Evolutionary conservation across 352 stramenopile genomes (phyloP).

Genomic region (Globisporangium heterothallicum): DNA sequence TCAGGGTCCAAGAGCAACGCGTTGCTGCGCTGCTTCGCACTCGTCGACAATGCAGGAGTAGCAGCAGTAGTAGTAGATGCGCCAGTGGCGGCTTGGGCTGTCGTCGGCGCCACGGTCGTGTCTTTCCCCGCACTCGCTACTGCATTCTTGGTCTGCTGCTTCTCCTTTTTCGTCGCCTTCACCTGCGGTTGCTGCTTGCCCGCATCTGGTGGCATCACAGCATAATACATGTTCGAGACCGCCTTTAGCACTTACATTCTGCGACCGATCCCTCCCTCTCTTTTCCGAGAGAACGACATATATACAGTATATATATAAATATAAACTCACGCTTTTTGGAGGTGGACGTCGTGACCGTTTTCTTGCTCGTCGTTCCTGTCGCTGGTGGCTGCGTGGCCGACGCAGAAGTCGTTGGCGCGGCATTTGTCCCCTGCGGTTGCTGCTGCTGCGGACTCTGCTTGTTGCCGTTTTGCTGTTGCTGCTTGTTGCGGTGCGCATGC

Average conservation of each 20-base stretch:
- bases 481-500: not conserved
- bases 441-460: constrained; percentile 5
- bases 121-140: not conserved
- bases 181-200: constrained; percentile 25
- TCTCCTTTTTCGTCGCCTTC: constrained; percentile 31
- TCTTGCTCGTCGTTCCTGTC: constrained; percentile 8
- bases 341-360: not conserved
- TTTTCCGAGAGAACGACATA: too few species aligned
- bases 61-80: constrained; percentile 3
- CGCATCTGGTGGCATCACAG: constrained; percentile 2
- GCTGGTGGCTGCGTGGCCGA: not conserved
- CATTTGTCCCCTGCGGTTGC: constrained; percentile 7
- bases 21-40: constrained; percentile 9
- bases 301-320: too few species aligned
- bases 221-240: not conserved
- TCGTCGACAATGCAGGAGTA: not conserved
- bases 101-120: constrained; percentile 10
- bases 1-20: constrained; percentile 54
- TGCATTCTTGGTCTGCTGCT: constrained; percentile 24
- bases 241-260: not conserved
- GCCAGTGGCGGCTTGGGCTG: not conserved
- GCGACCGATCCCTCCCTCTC: not conserved
- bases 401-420: not conserved
- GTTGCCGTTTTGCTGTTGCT: constrained; percentile 10
- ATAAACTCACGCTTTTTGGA: constrained; percentile 12